Evolutionary conservation across 2,329 filamentous ascomycete species (phyloP), one percentile per base, ranked within the genome.

Genomic region (Calonectria montana): DNA sequence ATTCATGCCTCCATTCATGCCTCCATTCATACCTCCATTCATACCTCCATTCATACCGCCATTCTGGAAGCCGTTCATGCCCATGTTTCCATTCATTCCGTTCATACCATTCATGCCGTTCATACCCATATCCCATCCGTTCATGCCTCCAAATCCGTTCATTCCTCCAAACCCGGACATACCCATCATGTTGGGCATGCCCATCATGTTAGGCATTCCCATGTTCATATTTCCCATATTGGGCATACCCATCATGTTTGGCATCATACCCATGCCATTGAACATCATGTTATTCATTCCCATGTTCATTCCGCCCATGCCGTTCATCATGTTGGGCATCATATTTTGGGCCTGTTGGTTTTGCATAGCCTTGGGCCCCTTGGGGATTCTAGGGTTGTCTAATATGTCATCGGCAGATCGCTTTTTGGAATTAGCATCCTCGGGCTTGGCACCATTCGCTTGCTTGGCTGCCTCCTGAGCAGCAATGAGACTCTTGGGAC

Each of bases 381-480:
- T 93, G 55, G 91, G 90, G 47, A 92, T 90, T 79, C 89, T 90
- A 47, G 90, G 89, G 76, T 93, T 92, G 77, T 92, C 90, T 8
- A 89, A 84, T 37, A 88, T 88, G 65, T 95, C 93, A 41, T 96
- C 94, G 16, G 95, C 95, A 13, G 93, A 90, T 25, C 97, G 91
- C 86, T 98, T 99, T 85, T 94, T 97, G 29, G 90, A 86, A 69
- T 83, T 84, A 65, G 68, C 72, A 29, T 82, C 80, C 29, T 82
- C 79, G 5, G 77, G 80, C 73, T 78, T 83, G 71, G 71, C 64
- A 43, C 66, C 69, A n/a, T 80, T 80, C 10, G 74, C 67, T 37
- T 76, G 67, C 50, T 85, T 74, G 39, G 83, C 84, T 59, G 84
- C 82, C 13, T 83, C 78, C 70, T 87, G 87, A 55, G 50, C 43